Conservation (phyloP, 2,329 filamentous ascomycete species). For the Knufia fluminis region DNA sequence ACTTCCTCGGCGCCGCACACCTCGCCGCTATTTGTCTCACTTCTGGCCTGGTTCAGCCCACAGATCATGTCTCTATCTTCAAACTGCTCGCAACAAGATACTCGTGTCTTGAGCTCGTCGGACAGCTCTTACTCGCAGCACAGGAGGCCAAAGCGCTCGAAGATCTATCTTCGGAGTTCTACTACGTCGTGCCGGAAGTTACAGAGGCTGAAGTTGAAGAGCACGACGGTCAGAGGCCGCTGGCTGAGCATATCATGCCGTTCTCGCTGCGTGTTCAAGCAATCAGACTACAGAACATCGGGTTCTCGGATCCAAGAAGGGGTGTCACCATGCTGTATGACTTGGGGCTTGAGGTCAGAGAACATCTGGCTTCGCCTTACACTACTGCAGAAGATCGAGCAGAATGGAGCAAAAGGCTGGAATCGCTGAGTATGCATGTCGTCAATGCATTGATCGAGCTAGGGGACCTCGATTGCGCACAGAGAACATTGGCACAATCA, state of each 20-base stretch:
- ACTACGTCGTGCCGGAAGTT: slow-evolving; percentile 28
- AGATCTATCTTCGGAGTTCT: slow-evolving; percentile 51
- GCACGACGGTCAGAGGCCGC: slow-evolving; percentile 53
- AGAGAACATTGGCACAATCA: slow-evolving; percentile 59
- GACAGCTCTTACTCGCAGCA: slow-evolving; percentile 58
- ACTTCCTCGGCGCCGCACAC: slow-evolving; percentile 69
- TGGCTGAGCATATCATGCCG: slow-evolving; percentile 66
- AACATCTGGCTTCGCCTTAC: slow-evolving; percentile 45
- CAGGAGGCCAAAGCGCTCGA: slow-evolving; percentile 55
- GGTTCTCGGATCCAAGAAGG: slow-evolving; percentile 72
- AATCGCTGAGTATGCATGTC: slow-evolving; percentile 61
- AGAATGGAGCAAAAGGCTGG: slow-evolving; percentile 63
- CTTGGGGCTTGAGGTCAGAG: slow-evolving; percentile 66
- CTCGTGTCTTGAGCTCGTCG: slow-evolving; percentile 70
- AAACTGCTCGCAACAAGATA: slow-evolving; percentile 70
- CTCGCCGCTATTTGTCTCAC: slow-evolving; percentile 36
- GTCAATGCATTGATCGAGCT: slow-evolving; percentile 52
- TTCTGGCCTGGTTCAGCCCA: slow-evolving; percentile 32
- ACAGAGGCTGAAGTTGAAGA: slow-evolving; percentile 24
- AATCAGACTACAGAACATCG: slow-evolving; percentile 74
- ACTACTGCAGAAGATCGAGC: slow-evolving; percentile 47
- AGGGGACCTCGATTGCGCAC: slow-evolving; percentile 75
- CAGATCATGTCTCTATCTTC: slow-evolving; percentile 60
- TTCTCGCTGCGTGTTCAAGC: slow-evolving; percentile 80
- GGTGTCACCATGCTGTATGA: slow-evolving; percentile 89